These are phyloP conservation scores for Irpex sp. DNA, from an alignment of 1,284 basidiomycete genomes.

Conservation along the genomic window DNA sequence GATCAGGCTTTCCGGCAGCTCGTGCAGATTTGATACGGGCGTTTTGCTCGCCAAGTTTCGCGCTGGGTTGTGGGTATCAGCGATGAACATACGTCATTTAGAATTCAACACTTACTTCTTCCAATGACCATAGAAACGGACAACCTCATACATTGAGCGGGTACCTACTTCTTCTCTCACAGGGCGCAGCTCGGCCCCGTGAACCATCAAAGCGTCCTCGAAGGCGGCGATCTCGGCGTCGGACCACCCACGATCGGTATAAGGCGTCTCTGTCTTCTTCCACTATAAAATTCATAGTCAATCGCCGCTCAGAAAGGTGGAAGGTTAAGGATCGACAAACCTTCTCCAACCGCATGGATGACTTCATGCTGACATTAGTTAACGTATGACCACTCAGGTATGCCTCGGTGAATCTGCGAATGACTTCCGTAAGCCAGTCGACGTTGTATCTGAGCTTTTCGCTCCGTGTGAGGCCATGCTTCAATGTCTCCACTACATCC, in stretches of 20 bases:
- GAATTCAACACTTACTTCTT: conserved; percentile 62
- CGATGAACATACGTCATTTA: conserved; percentile 1
- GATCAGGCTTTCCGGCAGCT: conserved; percentile 32
- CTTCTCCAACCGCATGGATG: conserved; percentile 54
- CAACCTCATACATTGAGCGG: conserved; percentile 71
- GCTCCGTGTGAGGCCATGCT: conserved; percentile 46
- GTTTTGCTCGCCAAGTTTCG: conserved; percentile 66
- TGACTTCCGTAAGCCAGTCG: conserved; percentile 77
- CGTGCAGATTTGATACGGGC: conserved; percentile 46
- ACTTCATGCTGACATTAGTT: conserved; percentile 60
- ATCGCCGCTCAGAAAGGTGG: background rate
- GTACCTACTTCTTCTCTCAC: conserved; percentile 74
- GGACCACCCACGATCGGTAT: conserved; percentile 70
- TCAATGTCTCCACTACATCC: conserved; percentile 58
- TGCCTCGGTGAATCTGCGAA: conserved; percentile 65
- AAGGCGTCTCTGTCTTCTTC: conserved; percentile 66
- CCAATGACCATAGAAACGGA: conserved; percentile 84
- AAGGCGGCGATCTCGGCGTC: conserved; percentile 70
- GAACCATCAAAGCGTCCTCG: conserved; percentile 67
- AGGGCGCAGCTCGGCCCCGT: conserved; percentile 76
- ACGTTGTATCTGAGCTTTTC: conserved; percentile 50
- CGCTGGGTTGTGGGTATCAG: conserved; percentile 33
- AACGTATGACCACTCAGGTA: conserved; percentile 50
- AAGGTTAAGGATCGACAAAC: conserved; percentile 30
- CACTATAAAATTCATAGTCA: conserved; percentile 42